Evolutionary conservation across 1,284 basidiomycete species (phyloP), one percentile per base, ranked within the genome.

Genomic region (Ganoderma lingzhi): DNA sequence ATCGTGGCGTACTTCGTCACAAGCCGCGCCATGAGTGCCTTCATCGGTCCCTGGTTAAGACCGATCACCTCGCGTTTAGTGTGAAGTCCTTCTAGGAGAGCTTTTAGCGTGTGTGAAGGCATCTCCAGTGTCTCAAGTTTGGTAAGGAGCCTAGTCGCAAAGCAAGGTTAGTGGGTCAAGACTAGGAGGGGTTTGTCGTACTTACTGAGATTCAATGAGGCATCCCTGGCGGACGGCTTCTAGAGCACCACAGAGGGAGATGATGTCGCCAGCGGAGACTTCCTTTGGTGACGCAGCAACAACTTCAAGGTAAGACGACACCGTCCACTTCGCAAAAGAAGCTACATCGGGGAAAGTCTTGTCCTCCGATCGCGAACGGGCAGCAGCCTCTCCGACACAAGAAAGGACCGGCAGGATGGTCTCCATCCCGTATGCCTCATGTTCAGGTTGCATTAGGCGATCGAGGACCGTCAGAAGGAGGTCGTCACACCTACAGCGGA

Each of bases 401-500:
- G 53, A 14, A 14, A 56, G 53, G n/a, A 56, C 30, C 17, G 53
- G 53, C 5, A 56, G 14, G n/a, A 30, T 23, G 28, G 53, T 56
- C 15, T 56, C 12, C n/a, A 56, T 14, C 23, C 53, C 53, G 14
- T 56, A 56, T 30, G n/a, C 12, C 30, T 19, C 14, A 3, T 32
- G 28, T 17, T 17, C 53, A 15, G 53, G 14, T 35, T 56, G 53
- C 53, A 56, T 56, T 4, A 56, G 53, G 30, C 53, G 53, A 56
- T 35, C 10, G 2, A 56, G 30, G 30, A 37, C 39, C 3, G 9
- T 42, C 19, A 9, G 35, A 10, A 67, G n/a, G 14, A 67, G 53
- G 17, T 67, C 69, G 9, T 70, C 56, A 9, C 63, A 45, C 2
- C 45, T 19, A 32, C 56, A 48, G 37, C 39, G 42, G 39, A 67